Evolutionary conservation across 2,329 filamentous ascomycete genomes (phyloP).

Genomic region (Alternaria sp.): DNA sequence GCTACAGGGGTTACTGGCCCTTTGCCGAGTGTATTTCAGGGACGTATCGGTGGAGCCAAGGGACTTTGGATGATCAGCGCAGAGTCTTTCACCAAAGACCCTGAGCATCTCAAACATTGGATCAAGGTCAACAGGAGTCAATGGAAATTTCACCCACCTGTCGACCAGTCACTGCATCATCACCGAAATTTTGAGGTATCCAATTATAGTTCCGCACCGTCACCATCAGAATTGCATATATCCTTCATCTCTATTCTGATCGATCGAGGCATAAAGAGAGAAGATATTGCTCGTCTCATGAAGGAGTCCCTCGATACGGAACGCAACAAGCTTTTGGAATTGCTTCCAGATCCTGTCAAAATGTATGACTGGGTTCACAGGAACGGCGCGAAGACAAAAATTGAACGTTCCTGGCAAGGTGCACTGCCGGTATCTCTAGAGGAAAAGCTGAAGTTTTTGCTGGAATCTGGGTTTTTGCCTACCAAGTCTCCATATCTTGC

Average conservation of each 20-base stretch:
- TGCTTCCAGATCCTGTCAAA: constrained; percentile 65
- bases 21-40: constrained; percentile 74
- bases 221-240: constrained; percentile 67
- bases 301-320: constrained; percentile 60
- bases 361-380: constrained; percentile 56
- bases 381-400: constrained; percentile 45
- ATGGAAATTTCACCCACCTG: constrained; percentile 67
- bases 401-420: constrained; percentile 35
- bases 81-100: constrained; percentile 54
- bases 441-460: constrained; percentile 43
- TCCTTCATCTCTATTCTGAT: constrained; percentile 75
- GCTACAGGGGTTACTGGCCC: constrained; percentile 66
- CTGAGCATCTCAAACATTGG: constrained; percentile 61
- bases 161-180: constrained; percentile 57
- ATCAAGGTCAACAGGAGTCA: constrained; percentile 73
- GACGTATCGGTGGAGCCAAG: constrained; percentile 75
- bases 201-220: constrained; percentile 58
- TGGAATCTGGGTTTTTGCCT: constrained; percentile 65
- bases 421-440: constrained; percentile 32
- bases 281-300: constrained; percentile 61
- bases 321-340: constrained; percentile 61
- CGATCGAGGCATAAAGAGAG: constrained; percentile 62
- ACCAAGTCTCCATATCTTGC: constrained; percentile 60
- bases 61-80: constrained; percentile 75
- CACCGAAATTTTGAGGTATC: constrained; percentile 73